Conservation (phyloP, 2,329 filamentous ascomycete genomes). For the Fusarium ramigenum region DNA sequence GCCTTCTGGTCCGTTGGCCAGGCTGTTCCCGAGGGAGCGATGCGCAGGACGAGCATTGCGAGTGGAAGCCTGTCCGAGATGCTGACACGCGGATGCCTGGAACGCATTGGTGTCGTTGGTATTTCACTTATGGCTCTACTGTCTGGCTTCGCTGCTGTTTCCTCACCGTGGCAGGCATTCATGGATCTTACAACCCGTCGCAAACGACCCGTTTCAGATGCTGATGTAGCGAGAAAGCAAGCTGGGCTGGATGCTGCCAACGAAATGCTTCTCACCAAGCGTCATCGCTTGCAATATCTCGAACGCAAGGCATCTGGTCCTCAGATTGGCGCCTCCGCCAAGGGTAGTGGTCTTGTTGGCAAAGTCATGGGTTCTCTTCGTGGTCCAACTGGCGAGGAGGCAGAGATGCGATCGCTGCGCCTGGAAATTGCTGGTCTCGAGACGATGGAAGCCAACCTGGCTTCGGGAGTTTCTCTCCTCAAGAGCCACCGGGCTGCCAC, state of each 20-base stretch:
- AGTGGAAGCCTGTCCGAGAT: constrained; percentile 48
- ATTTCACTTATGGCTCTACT: constrained; percentile 87
- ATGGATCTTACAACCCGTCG: constrained; percentile 63
- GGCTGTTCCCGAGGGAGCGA: constrained; percentile 60
- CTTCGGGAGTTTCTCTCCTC: constrained; percentile 70
- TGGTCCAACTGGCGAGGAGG: constrained; percentile 67
- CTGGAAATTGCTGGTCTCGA: constrained; percentile 83
- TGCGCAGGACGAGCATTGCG: constrained; percentile 36
- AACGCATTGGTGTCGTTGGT: constrained; percentile 83
- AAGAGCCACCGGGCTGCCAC: constrained; percentile 71
- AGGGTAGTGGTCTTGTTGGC: constrained; percentile 68
- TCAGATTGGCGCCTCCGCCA: constrained; percentile 36
- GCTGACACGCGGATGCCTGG: constrained; percentile 65
- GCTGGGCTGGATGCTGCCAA: constrained; percentile 80
- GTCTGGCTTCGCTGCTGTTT: constrained; percentile 91
- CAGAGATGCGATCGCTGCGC: constrained; percentile 69
- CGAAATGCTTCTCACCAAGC: constrained; percentile 81
- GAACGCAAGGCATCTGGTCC: constrained; percentile 66
- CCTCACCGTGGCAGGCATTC: constrained; percentile 86
- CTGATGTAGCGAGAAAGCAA: constrained; percentile 80
- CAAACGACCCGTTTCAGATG: constrained; percentile 72
- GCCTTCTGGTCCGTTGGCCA: constrained; percentile 81
- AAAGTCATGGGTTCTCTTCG: constrained; percentile 78
- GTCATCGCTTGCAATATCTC: constrained; percentile 74
- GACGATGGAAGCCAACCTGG: constrained; percentile 78